Evolutionary conservation across 345 rosid genomes (phyloP).

Genomic region (Dipteronia dyeriana): DNA sequence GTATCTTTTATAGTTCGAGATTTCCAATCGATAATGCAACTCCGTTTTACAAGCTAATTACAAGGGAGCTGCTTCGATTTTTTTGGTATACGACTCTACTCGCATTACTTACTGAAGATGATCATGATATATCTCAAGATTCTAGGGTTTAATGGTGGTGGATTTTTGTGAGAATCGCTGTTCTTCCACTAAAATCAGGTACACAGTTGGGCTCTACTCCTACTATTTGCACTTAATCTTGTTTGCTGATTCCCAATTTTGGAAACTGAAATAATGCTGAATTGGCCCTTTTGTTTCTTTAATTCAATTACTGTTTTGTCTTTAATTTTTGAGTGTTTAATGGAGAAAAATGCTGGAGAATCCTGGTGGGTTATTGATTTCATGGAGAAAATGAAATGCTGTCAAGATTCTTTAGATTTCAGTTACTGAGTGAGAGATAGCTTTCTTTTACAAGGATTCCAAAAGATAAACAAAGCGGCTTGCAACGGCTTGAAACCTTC

Average conservation of each 20-base stretch:
- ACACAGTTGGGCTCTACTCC: background rate
- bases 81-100: background rate
- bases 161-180: slow-evolving; percentile 13
- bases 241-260: background rate
- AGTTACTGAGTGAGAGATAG: background rate
- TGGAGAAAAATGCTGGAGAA: slow-evolving; percentile 23
- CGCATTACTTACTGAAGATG: background rate
- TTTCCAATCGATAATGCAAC: slow-evolving; percentile 6
- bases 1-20: background rate
- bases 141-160: slow-evolving; percentile 24
- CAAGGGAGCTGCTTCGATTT: background rate
- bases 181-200: slow-evolving; percentile 23
- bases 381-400: slow-evolving; percentile 20
- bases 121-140: slow-evolving; percentile 45
- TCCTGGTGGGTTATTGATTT: background rate
- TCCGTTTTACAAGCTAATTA: background rate
- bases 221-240: background rate
- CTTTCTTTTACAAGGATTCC: slow-evolving; percentile 37
- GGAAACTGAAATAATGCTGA: slow-evolving; percentile 19
- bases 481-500: slow-evolving; percentile 39
- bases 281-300: slow-evolving; percentile 8
- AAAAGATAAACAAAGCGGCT: slow-evolving; percentile 24
- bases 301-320: background rate
- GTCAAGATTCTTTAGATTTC: slow-evolving; percentile 24
- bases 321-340: slow-evolving; percentile 12